Conservation (phyloP, 495 filamentous ascomycete species). For the Daldinia decipiens region DNA sequence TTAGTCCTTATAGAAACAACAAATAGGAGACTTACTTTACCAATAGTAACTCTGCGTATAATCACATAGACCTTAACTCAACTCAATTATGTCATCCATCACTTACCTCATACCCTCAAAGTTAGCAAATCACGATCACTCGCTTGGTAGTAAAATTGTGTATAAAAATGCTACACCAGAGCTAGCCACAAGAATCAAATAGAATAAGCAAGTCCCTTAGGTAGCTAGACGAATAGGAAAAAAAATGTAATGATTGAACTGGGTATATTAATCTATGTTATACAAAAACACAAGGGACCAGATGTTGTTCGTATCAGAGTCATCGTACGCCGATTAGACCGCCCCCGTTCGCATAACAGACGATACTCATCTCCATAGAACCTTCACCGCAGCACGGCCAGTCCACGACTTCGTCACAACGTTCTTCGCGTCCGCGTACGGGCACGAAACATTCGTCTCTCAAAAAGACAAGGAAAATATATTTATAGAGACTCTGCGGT, state of each 20-base stretch:
- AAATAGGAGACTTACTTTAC: too few relatives aligned
- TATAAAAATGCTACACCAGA: neutral
- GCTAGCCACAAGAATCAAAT: neutral
- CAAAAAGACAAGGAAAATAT: neutral
- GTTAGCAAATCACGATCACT: neutral
- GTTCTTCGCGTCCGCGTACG: slow-evolving; percentile 5
- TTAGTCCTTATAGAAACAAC: too few relatives aligned
- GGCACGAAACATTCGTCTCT: neutral
- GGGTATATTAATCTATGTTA: slow-evolving; percentile 41
- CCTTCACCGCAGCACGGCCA: neutral
- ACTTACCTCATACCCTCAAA: neutral
- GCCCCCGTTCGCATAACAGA: neutral
- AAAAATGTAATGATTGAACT: slow-evolving; percentile 26
- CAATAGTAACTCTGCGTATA: neutral
- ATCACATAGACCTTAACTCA: neutral
- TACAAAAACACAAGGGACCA: slow-evolving; percentile 23
- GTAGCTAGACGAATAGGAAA: neutral
- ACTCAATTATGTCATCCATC: too few relatives aligned
- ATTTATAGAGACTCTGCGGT: slow-evolving; percentile 41
- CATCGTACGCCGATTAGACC: slow-evolving; percentile 4
- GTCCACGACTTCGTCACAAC: slow-evolving; percentile 14
- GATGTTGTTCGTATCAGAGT: slow-evolving; percentile 20
- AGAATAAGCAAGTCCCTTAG: neutral
- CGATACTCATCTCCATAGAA: neutral
- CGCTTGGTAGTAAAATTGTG: neutral